Evolutionary conservation across 371 early-diverging fungal genomes (phyloP).

Genomic region (Mortierella sp.): DNA sequence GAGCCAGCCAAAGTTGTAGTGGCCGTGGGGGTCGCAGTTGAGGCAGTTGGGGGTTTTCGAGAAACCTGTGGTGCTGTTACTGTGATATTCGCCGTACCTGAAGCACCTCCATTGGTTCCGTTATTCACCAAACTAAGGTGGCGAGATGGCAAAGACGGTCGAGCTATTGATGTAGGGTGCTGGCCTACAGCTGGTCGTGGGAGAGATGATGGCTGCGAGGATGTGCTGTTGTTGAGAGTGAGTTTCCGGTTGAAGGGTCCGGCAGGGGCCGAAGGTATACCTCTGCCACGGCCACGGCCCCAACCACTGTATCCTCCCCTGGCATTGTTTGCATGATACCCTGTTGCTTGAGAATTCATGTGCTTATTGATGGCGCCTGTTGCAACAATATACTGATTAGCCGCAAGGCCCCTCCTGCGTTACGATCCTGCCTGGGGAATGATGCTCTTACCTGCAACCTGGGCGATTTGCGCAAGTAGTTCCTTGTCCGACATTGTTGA

Average conservation of each 20-base stretch:
- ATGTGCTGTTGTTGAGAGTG: conserved; percentile 35
- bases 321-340: conserved; percentile 1
- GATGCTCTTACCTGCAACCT: conserved; percentile 32
- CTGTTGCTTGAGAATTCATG: conserved; percentile 16
- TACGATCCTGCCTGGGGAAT: neutral
- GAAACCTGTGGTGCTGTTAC: too few relatives aligned
- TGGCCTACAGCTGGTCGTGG: neutral
- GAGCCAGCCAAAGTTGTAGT: neutral
- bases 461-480: conserved; percentile 49
- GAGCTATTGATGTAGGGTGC: neutral
- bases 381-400: too few relatives aligned
- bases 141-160: conserved; percentile 24
- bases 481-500: conserved; percentile 47
- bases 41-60: neutral
- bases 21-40: neutral
- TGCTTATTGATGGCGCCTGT: conserved; percentile 53
- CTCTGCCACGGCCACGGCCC: conserved; percentile 33
- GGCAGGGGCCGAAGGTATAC: neutral
- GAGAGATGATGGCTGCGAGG: neutral
- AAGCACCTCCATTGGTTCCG: neutral
- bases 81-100: neutral
- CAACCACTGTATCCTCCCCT: conserved; percentile 21
- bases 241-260: conserved; percentile 29
- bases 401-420: neutral
- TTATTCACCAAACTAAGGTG: conserved; percentile 40